phyloP scores from a whole-genome alignment of 2,329 filamentous ascomycete genomes.

The Fusarium coicis region DNA sequence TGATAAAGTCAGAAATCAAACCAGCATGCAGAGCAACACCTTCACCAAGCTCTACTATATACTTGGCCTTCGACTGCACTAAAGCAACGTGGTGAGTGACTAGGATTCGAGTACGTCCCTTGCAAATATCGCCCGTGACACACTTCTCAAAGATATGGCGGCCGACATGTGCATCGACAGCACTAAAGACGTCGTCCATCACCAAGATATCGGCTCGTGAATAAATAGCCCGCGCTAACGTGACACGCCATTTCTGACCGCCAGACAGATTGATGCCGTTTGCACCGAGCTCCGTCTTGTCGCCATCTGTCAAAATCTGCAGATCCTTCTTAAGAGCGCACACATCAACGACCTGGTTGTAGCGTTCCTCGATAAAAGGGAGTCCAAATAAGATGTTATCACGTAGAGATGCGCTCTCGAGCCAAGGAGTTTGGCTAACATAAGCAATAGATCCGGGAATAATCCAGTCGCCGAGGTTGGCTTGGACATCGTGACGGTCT shows the following conservation, averaged over 20 bases:
- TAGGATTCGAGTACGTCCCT: slow-evolving; percentile 77
- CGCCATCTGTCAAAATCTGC: slow-evolving; percentile 79
- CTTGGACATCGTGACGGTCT: slow-evolving; percentile 70
- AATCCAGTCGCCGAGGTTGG: slow-evolving; percentile 74
- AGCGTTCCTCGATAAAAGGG: slow-evolving; percentile 75
- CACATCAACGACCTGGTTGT: slow-evolving; percentile 74
- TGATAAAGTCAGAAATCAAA: slow-evolving; percentile 70
- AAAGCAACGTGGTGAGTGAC: slow-evolving; percentile 84
- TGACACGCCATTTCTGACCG: slow-evolving; percentile 85
- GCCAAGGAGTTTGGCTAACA: slow-evolving; percentile 85
- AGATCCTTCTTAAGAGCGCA: slow-evolving; percentile 82
- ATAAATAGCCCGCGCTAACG: slow-evolving; percentile 82
- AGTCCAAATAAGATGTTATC: slow-evolving; percentile 84
- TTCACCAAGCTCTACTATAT: slow-evolving; percentile 77
- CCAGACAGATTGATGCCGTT: slow-evolving; percentile 88
- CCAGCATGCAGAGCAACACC: slow-evolving; percentile 74
- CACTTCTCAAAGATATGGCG: slow-evolving; percentile 82
- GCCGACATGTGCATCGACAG: slow-evolving; percentile 84
- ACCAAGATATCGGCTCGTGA: slow-evolving; percentile 80
- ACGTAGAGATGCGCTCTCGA: slow-evolving; percentile 82
- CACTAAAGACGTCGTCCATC: slow-evolving; percentile 86
- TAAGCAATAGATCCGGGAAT: slow-evolving; percentile 77
- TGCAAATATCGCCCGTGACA: slow-evolving; percentile 75
- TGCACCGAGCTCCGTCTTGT: slow-evolving; percentile 83
- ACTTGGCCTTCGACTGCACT: slow-evolving; percentile 76